Conservation (phyloP, 108 stramenopile genomes). For the Cylindrotheca fusiformis region DNA sequence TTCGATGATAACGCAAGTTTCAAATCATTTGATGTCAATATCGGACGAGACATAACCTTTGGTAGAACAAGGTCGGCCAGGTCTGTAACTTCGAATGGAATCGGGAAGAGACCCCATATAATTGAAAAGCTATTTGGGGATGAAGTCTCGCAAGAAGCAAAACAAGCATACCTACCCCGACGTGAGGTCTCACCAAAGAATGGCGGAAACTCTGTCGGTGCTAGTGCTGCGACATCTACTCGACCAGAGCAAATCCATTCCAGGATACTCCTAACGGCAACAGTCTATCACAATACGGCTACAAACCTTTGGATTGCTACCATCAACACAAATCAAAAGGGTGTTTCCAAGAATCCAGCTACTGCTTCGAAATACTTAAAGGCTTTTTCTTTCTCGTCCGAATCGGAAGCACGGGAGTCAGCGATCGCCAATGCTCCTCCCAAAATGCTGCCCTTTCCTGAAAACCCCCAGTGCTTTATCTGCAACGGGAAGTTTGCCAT, state of each 20-base stretch:
- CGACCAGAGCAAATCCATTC: conserved; percentile 45
- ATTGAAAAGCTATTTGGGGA: conserved; percentile 45
- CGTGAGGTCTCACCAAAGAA: conserved; percentile 5
- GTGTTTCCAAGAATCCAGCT: conserved; percentile 40
- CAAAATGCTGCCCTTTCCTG: conserved; percentile 62
- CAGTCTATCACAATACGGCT: conserved; percentile 77
- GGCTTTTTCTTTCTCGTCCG: conserved; percentile 74
- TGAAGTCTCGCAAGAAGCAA: conserved; percentile 30
- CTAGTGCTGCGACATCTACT: conserved; percentile 16
- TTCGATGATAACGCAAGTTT: conserved; percentile 8
- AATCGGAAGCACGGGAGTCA: conserved; percentile 82
- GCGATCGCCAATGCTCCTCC: conserved; percentile 87
- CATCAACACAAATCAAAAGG: conserved; percentile 69
- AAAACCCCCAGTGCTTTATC: conserved; percentile 53
- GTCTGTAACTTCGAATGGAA: not conserved
- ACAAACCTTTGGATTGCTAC: conserved; percentile 85
- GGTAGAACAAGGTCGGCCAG: conserved; percentile 18
- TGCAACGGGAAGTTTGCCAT: conserved; percentile 70
- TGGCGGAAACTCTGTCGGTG: not conserved
- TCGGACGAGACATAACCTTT: conserved; percentile 45
- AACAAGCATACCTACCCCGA: conserved; percentile 11
- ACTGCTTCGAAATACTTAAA: conserved; percentile 53
- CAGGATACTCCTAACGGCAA: conserved; percentile 68
- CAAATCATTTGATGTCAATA: conserved; percentile 33
- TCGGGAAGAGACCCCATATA: conserved; percentile 10